Base-by-base conservation (phyloP, 345 rosid genomes). In the Carallia brachiata region DNA sequence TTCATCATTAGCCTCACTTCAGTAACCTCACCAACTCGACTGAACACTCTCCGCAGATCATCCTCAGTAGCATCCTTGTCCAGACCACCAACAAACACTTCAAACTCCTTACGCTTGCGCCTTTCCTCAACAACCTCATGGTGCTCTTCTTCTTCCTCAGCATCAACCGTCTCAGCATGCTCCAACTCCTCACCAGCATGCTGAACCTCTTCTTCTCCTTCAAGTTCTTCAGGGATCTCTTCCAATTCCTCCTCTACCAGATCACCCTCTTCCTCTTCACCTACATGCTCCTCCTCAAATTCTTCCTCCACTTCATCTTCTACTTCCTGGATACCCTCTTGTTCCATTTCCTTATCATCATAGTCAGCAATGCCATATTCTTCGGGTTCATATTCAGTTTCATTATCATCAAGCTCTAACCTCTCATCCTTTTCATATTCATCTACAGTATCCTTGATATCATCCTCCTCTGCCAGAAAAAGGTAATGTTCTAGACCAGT, bases 21-120 rank as follows among this genome's bases (percentile, higher is more conserved):
- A 5, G 84, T 85, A 61, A 95, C 82, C 78, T 89, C 94, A 50
- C 99, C 99, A 75, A 84, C 90, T 62, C 84, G 88, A 71, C 78
- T 81, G 74, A 95, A 95, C 30, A 78, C 91, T 78, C 89, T 90
- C 87, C 77, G 89, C 27, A 95, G 84, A 68, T 95, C 98, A 75
- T 83, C 92, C 82, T 86, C 91, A 2, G 88, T 84, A 1, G 89
- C 94, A 81, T 88, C 92, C 81, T 89, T 92, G 81, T 95, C 98
- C 80, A 95, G 76, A 37, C 92, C 92, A 53, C 97, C 98, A 76
- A 95, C 97, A 84, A 95, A 95, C 52, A 95, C 87, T 72, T 95
- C 98, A 80, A 87, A 92, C 79, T 95, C 99, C 84, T 95, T 95
- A 52, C 96, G 92, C 81, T 89, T 95, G 48, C 93, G 86, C 75